Conservation (phyloP, 2,329 filamentous ascomycete genomes). For the Dothidotthia symphoricarpi region DNA sequence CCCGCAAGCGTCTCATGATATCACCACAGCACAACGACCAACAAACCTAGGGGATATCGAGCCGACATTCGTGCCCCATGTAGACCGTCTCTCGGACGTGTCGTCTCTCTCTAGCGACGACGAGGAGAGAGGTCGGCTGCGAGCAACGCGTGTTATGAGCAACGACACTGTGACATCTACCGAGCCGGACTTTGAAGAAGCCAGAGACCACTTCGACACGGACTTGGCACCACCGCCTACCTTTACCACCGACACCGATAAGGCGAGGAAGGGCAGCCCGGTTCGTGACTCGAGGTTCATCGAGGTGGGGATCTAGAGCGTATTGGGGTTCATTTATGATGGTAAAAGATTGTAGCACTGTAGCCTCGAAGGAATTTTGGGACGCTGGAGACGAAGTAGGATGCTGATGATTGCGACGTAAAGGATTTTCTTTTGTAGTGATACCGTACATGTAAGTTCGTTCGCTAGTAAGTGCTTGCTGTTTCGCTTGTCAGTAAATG, state of each 20-base stretch:
- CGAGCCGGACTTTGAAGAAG: constrained; percentile 54
- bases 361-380: too few species aligned
- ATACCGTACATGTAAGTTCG: constrained; percentile 5
- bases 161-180: constrained; percentile 38
- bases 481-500: not conserved
- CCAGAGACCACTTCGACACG: constrained; percentile 52
- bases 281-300: constrained; percentile 36
- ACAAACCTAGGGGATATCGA: constrained; percentile 15
- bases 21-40: constrained; percentile 9
- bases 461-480: not conserved
- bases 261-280: constrained; percentile 29
- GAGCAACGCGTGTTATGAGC: constrained; percentile 19
- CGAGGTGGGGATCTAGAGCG: constrained; percentile 30
- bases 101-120: constrained; percentile 35
- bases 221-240: constrained; percentile 42
- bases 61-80: constrained; percentile 14
- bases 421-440: constrained; percentile 2
- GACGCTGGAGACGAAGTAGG: not conserved
- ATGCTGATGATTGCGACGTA: not conserved
- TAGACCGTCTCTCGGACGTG: constrained; percentile 30
- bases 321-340: too few species aligned
- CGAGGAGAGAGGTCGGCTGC: constrained; percentile 24
- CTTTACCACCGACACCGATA: constrained; percentile 32
- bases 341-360: too few species aligned
- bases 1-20: constrained; percentile 7